Percentiles rank a stretch among this genome's conserved stretches.
phyloP scores from a whole-genome alignment of 495 filamentous ascomycete species.

The Penicillium alfredii region DNA sequence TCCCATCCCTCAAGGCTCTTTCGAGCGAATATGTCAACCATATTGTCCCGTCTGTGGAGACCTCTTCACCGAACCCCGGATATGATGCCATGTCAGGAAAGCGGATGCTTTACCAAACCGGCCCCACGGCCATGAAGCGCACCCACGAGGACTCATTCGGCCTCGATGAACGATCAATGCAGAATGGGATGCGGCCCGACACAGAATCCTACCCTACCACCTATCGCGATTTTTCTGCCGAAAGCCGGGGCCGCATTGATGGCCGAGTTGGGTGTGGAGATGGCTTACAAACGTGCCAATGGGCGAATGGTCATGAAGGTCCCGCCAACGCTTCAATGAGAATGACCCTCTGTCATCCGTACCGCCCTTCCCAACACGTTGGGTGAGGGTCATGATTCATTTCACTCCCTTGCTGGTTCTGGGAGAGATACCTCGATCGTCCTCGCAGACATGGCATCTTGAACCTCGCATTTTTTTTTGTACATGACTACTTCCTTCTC shows the following conservation, averaged over 20 bases:
- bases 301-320: constrained; percentile 32
- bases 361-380: too few relatives aligned
- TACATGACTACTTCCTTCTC: constrained; percentile 17
- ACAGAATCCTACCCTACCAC: constrained; percentile 24
- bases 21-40: constrained; percentile 20
- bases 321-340: constrained; percentile 18
- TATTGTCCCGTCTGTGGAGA: constrained; percentile 20
- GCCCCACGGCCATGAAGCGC: constrained; percentile 27
- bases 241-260: constrained; percentile 26
- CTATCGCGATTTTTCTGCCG: constrained; percentile 26
- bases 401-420: too few relatives aligned
- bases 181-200: constrained; percentile 49
- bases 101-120: constrained; percentile 31
- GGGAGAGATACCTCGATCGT: too few relatives aligned
- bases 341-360: constrained; percentile 1
- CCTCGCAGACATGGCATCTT: background rate
- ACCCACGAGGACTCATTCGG: constrained; percentile 41
- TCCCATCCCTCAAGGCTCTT: constrained; percentile 21
- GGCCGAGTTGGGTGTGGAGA: constrained; percentile 31
- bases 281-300: constrained; percentile 50
- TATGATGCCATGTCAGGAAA: constrained; percentile 25
- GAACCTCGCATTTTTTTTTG: constrained; percentile 16
- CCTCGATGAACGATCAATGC: constrained; percentile 36
- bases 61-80: constrained; percentile 17
- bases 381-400: constrained; percentile 4